Evolutionary conservation across 331 rosid species (phyloP), one percentile per base, ranked within the genome.

Genomic region (Pyracantha coccinea): DNA sequence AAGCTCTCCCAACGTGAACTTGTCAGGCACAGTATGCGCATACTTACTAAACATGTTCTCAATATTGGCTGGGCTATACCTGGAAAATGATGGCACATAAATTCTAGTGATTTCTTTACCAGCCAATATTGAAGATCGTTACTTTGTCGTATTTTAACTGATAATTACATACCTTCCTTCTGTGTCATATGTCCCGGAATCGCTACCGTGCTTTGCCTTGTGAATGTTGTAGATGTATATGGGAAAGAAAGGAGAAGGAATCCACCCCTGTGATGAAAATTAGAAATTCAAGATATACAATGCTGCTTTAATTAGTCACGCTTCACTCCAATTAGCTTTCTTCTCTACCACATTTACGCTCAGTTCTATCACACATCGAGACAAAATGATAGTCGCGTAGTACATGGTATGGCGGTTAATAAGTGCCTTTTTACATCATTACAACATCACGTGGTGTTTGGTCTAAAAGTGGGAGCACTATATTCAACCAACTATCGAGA

Each of bases 201-300:
- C 99, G 74, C 99, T 94, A 14, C 97, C 99, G 58, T 94, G 96
- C 84, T 94, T 92, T 45, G 69, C 14, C 76, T 17, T 90, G 83
- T 92, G 97, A 32, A 94, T 81, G 75, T 90, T 92, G 66, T 66
- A 21, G 68, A 94, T 81, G 80, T 94, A 83, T 33, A 94, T 62
- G 1, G 99, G 99, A 47, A 94, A 77, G 55, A 90, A 85, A 1
- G 81, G 93, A 69, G 97, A 94, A 50, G 99, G 97, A 55, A 87
- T 27, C 99, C 96, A 92, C 2, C 77, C 76, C 97, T 91, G 57
- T 28, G 44, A 35, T 35, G 41, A 17, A 69, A 38, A 71, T n/a
- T n/a, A 32, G 1, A 53, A 12, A 20, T 13, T 71, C 6, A 32
- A 20, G 69, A 64, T 10, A 7, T 16, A 71, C 41, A 58, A 54